phyloP scores from a whole-genome alignment of 2,329 filamentous ascomycete genomes.

The Ophidiomyces ophidiicola region DNA sequence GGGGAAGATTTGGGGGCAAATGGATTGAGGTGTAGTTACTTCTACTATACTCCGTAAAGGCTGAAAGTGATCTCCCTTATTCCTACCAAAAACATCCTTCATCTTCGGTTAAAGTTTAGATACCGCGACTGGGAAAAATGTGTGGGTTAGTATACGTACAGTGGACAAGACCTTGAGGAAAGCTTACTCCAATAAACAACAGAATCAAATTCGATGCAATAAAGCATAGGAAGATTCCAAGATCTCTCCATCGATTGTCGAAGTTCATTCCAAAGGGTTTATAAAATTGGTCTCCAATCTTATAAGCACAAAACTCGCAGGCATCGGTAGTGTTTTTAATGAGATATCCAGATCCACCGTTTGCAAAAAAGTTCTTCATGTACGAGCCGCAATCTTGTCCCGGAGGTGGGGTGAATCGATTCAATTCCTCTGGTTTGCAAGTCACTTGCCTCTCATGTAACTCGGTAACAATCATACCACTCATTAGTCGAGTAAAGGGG shows the following conservation, averaged over 20 bases:
- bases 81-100: background rate
- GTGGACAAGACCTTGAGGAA: conserved; percentile 9
- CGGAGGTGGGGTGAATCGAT: conserved; percentile 39
- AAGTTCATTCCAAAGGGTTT: conserved; percentile 54
- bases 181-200: conserved; percentile 45
- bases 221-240: conserved; percentile 67
- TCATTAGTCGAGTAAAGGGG: conserved; percentile 51
- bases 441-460: conserved; percentile 22
- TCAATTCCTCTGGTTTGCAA: conserved; percentile 26
- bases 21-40: too few relatives aligned
- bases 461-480: conserved; percentile 29
- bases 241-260: conserved; percentile 61
- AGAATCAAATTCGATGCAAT: conserved; percentile 63
- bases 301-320: conserved; percentile 54
- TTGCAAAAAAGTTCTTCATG: conserved; percentile 32
- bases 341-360: conserved; percentile 38
- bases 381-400: conserved; percentile 50
- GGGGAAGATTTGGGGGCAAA: too few relatives aligned
- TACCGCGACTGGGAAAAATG: conserved; percentile 27
- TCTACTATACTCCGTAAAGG: too few relatives aligned
- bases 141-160: conserved; percentile 10
- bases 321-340: conserved; percentile 35
- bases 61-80: too few relatives aligned
- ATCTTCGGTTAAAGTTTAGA: conserved; percentile 35
- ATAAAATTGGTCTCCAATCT: conserved; percentile 70